Conservation (phyloP, 2,329 filamentous ascomycete genomes). For the Byssochlamys sp. region DNA sequence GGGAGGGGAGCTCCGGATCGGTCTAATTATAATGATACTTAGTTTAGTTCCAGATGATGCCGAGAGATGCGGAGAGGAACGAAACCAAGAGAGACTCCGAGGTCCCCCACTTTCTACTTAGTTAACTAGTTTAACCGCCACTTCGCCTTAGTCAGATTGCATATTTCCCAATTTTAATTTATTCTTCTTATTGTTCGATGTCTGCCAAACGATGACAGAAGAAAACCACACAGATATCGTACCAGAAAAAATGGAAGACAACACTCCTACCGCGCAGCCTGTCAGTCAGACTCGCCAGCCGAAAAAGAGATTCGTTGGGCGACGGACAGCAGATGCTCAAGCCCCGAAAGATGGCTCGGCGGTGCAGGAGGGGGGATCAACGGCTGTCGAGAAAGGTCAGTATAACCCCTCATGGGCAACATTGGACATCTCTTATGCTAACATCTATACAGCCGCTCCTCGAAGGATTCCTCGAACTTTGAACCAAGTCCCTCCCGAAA, state of each 20-base stretch:
- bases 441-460: conserved; percentile 50
- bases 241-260: conserved; percentile 3
- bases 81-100: not conserved
- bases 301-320: conserved; percentile 84
- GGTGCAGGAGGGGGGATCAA: conserved; percentile 54
- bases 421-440: not conserved
- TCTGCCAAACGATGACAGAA: not conserved
- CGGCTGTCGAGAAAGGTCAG: conserved; percentile 38
- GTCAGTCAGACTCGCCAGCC: conserved; percentile 52
- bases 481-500: conserved; percentile 81
- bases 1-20: not conserved
- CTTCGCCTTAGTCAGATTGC: not conserved
- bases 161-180: not conserved
- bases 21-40: too few species aligned
- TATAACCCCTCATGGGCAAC: conserved; percentile 5
- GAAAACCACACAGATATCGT: not conserved
- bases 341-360: conserved; percentile 49
- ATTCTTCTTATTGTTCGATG: not conserved
- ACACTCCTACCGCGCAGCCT: conserved; percentile 18
- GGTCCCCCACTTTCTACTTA: too few species aligned
- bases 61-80: not conserved
- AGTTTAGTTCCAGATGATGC: not conserved
- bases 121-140: not conserved
- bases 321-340: conserved; percentile 54
- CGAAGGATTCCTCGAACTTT: conserved; percentile 68